Evolutionary conservation across 1,139 yeast genomes (phyloP).

Genomic region (Zygosaccharomyces pseudobailii): DNA sequence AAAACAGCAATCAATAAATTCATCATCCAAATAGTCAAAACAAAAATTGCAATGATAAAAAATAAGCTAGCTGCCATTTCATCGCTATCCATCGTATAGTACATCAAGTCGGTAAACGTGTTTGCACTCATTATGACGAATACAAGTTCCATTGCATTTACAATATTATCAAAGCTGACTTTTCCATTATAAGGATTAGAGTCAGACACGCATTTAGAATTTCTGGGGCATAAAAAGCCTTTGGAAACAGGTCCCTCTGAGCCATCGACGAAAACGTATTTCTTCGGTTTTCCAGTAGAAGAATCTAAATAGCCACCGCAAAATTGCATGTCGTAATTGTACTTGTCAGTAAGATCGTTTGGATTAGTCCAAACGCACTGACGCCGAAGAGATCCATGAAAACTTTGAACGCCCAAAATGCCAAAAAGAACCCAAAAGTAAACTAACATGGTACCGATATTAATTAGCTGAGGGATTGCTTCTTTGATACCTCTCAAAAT

Average conservation of each 20-base stretch:
- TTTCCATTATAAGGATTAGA: constrained; percentile 72
- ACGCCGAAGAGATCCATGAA: constrained; percentile 75
- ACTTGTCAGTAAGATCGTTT: constrained; percentile 54
- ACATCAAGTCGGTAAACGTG: constrained; percentile 89
- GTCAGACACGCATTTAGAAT: constrained; percentile 66
- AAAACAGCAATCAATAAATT: constrained; percentile 84
- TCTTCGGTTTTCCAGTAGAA: constrained; percentile 40
- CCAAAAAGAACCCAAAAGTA: constrained; percentile 84
- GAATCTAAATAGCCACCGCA: constrained; percentile 76
- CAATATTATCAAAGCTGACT: constrained; percentile 76
- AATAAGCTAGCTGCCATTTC: constrained; percentile 71
- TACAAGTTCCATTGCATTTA: constrained; percentile 77
- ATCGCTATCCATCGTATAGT: constrained; percentile 78
- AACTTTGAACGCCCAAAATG: constrained; percentile 84
- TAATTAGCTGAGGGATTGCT: constrained; percentile 74
- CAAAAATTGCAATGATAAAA: constrained; percentile 67
- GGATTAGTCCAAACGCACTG: constrained; percentile 91
- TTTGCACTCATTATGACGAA: constrained; percentile 87
- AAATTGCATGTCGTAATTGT: constrained; percentile 50
- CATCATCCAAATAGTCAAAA: constrained; percentile 80
- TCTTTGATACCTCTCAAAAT: constrained; percentile 65
- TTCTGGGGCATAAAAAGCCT: constrained; percentile 76
- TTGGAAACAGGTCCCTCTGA: constrained; percentile 45
- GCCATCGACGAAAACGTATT: constrained; percentile 55
- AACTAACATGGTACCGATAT: constrained; percentile 66